Base-by-base conservation (phyloP, 2,329 filamentous ascomycete genomes). In the Cladosporium sp. region DNA sequence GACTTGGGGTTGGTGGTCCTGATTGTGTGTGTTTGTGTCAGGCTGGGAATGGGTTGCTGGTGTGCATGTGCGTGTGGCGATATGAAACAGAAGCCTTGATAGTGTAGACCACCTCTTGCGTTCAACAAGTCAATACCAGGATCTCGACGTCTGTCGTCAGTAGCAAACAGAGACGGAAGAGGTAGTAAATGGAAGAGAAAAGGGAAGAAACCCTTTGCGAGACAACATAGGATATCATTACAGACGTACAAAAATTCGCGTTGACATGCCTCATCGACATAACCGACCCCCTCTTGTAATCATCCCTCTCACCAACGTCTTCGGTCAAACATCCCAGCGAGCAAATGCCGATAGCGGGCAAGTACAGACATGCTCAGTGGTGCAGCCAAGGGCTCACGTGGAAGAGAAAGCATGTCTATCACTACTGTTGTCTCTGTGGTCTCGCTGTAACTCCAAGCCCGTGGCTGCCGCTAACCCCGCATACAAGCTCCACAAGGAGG, bases 261-360 rank as follows among this genome's bases (percentile, higher is more conserved):
- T 27, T 27, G 22, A 9, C 32, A 35, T 16, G 32, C 32, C 18
- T 20, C 20, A 48, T 12, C 15, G 20, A 33, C 27, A 48, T 48
- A 40, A 40, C 45, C 45, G 36, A 35, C 25, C 35, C 36, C 33
- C 27, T 8, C 38, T 47, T 22, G 11, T 27, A 32, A 38, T 46
- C 43, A 38, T 46, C 22, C 22, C 22, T 9, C 22, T 27, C 32
- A 29, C 38, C 32, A 18, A 47, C 18, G 40, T 9, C 35, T 12
- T 48, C 45, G 45, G 45, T 25, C 36, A 48, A 48, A 40, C 27
- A 32, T 40, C 27, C 25, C 36, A 39, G 45, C 45, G 36, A 48
- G 25, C 36, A 40, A 11, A 40, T 7, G 45, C 45, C 45, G 45
- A 48, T n/a, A 39, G 33, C 25, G 13, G 32, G 13, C 38, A n/a